A percentile compares a stretch with the other conserved stretches of the same genome.
Evolutionary conservation across 495 filamentous ascomycete genomes (phyloP).

Genomic region (Neurospora sp.): DNA sequence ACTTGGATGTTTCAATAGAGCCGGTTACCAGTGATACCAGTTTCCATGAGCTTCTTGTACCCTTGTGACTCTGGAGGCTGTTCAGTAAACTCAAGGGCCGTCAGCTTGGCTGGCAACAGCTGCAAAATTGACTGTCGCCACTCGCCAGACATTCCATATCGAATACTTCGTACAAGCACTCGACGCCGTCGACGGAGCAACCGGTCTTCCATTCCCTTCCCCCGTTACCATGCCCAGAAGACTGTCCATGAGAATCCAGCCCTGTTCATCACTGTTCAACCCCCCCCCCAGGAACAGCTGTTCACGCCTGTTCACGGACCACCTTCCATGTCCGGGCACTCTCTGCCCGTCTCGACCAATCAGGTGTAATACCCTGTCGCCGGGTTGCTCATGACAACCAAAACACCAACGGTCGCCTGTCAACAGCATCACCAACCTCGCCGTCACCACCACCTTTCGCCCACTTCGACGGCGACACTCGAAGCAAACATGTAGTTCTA

Average conservation of each 20-base stretch:
- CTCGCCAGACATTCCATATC: neutral
- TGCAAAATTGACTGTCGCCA: neutral
- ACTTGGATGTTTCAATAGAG: neutral
- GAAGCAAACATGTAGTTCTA: neutral
- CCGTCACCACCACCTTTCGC: neutral
- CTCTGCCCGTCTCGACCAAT: constrained; percentile 10
- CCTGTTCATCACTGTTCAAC: neutral
- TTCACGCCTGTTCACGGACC: neutral
- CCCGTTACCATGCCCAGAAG: neutral
- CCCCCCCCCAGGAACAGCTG: neutral
- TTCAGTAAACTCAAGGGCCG: neutral
- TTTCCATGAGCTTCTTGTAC: neutral
- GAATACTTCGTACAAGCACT: neutral
- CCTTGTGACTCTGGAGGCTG: neutral
- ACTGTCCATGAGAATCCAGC: neutral
- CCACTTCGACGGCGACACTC: neutral
- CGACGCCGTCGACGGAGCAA: neutral
- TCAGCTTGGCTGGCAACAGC: neutral
- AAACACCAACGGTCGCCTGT: neutral
- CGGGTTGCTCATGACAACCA: neutral
- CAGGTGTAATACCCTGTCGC: neutral
- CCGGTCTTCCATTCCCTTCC: neutral
- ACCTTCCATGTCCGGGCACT: neutral
- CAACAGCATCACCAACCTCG: neutral
- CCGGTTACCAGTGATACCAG: neutral